Base-by-base conservation (phyloP, 2,329 filamentous ascomycete genomes). In the Venturiaceae sp. region DNA sequence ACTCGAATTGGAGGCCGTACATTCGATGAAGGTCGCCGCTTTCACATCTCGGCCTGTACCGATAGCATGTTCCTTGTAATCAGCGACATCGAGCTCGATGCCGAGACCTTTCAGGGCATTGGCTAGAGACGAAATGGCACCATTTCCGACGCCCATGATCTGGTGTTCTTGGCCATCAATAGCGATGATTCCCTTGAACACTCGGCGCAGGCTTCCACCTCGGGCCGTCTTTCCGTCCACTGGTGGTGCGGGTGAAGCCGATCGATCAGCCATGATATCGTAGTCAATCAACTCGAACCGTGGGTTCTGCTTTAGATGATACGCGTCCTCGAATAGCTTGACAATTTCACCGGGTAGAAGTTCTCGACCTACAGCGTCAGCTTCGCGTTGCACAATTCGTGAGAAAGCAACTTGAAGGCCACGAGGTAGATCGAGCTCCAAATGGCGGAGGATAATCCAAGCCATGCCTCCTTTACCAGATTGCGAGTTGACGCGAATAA, bases 401-500 rank as follows among this genome's bases (percentile, higher is more conserved):
- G 87, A 90, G 73, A 97, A 97, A 53, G 90, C 91, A 63, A 96
- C 82, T 74, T 97, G 92, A 55, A 97, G 82, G 57, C 91, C 91
- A 62, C 94, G 89, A 16, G 94, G 94, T 55, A 97, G 83, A 72
- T 97, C 94, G 67, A 97, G 87, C 68, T 94, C 84, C 62, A 97
- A 83, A 67, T 90, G 87, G 65, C 88, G 86, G 69, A 92, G 85
- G 69, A 97, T 92, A 69, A 97, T 88, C 89, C 90, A 97, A 55
- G 92, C 92, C 61, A 90, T 86, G 66, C 94, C 94, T 62, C 92
- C 92, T 77, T 99, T 97, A 64, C 92, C 92, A 66, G 85, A 90
- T 72, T 97, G 92, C 19, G 90, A 95, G 79, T 97, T 99, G 81
- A 97, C 92, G 61, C 92, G 88, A 70, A 97, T 97, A 69, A 97